A percentile compares a stretch with the other conserved stretches of the same genome.
Conservation (phyloP, 148 eudicot species). For the Rhododendron henanense region DNA sequence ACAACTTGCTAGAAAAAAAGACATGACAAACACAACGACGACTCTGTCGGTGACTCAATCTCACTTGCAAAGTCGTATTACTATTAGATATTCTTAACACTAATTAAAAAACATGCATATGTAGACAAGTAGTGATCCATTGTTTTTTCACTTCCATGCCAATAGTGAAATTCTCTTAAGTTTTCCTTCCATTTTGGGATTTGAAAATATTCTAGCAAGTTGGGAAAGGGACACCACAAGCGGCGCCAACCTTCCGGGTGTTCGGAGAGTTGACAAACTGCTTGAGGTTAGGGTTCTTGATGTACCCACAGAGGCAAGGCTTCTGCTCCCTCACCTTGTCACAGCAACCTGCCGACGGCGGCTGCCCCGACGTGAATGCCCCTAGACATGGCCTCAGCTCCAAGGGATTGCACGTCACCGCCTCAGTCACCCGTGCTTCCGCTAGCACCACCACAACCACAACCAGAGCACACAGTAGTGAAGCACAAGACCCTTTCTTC, state of each 20-base stretch:
- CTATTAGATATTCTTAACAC: too few species aligned
- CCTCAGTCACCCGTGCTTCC: slow-evolving; percentile 1
- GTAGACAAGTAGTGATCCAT: too few species aligned
- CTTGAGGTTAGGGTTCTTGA: slow-evolving; percentile 20
- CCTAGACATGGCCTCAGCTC: slow-evolving; percentile 25
- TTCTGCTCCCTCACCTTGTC: slow-evolving; percentile 31
- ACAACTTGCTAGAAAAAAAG: too few species aligned
- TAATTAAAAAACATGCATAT: too few species aligned
- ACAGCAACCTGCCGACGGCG: slow-evolving; percentile 34
- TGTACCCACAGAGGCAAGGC: slow-evolving; percentile 33
- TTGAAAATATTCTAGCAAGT: slow-evolving; percentile 14
- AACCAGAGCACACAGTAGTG: slow-evolving; percentile 1
- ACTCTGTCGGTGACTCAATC: too few species aligned
- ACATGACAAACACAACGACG: too few species aligned
- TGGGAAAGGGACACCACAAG: slow-evolving; percentile 27
- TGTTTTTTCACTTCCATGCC: too few species aligned
- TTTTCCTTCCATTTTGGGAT: too few species aligned
- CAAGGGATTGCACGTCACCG: slow-evolving; percentile 23
- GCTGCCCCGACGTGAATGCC: slow-evolving; percentile 14
- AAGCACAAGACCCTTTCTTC: not conserved
- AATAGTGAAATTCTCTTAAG: too few species aligned
- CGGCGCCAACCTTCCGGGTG: slow-evolving; percentile 18
- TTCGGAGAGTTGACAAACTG: slow-evolving; percentile 25
- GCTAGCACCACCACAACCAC: not conserved
- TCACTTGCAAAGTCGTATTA: too few species aligned